These are phyloP conservation scores for Chara braunii DNA, from an alignment of 139 green algal species.

Conservation along the genomic window DNA sequence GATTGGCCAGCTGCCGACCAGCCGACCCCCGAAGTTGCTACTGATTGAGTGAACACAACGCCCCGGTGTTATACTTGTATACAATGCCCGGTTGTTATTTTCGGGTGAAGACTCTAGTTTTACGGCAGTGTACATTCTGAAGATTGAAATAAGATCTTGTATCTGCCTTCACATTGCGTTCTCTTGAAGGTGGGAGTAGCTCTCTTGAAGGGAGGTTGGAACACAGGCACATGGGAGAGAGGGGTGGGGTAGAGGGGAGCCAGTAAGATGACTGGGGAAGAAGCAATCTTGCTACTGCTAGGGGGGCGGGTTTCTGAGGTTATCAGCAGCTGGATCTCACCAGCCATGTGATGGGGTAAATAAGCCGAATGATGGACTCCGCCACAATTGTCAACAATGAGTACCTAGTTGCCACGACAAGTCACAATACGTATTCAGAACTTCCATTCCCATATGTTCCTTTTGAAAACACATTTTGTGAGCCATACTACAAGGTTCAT, in stretches of 20 bases:
- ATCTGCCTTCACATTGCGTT: no score
- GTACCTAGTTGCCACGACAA: slow-evolving; percentile 7
- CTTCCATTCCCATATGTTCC: neutral
- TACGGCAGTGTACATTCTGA: no score
- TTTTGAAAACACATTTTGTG: neutral
- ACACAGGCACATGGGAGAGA: neutral
- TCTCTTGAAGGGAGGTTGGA: no score
- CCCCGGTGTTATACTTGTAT: no score
- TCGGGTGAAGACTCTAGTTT: no score
- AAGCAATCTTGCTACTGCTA: neutral
- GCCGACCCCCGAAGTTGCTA: no score
- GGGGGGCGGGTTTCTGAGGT: neutral
- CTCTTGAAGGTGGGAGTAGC: no score
- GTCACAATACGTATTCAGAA: neutral
- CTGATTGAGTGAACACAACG: no score
- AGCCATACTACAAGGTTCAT: neutral
- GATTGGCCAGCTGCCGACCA: no score
- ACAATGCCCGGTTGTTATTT: no score
- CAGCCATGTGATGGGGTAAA: slow-evolving; percentile 36
- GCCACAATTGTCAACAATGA: slow-evolving; percentile 32
- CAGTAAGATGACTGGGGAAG: slow-evolving; percentile 15
- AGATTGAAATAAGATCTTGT: no score
- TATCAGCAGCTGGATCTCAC: neutral
- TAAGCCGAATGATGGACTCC: slow-evolving; percentile 15
- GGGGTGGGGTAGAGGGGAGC: slow-evolving; percentile 4